These are phyloP conservation scores for Phoma herbarum DNA, from an alignment of 2,329 filamentous ascomycete genomes.

Conservation along the genomic window DNA sequence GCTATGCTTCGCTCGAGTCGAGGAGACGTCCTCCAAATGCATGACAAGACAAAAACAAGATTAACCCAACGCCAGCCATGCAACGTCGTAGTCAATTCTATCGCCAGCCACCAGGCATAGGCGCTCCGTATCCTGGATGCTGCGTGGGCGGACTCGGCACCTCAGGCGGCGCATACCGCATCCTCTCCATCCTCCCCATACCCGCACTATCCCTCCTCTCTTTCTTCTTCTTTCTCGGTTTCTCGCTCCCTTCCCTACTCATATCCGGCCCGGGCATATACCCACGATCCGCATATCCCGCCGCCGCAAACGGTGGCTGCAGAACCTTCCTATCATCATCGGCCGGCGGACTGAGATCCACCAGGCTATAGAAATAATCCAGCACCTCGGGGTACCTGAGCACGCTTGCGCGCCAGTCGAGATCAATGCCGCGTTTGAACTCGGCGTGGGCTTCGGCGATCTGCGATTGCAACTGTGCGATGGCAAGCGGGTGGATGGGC, in stretches of 20 bases:
- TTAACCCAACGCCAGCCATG: constrained; percentile 24
- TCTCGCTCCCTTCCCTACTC: constrained; percentile 37
- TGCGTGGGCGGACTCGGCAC: constrained; percentile 49
- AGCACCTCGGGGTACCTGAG: constrained; percentile 81
- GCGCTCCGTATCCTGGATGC: constrained; percentile 34
- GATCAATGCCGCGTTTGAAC: constrained; percentile 77
- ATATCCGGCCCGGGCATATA: constrained; percentile 33
- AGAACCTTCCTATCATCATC: constrained; percentile 57
- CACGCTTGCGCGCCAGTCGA: constrained; percentile 79
- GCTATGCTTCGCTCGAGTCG: constrained; percentile 38
- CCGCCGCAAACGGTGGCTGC: constrained; percentile 51
- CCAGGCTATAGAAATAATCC: constrained; percentile 79
- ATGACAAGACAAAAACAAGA: background rate
- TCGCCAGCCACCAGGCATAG: constrained; percentile 30
- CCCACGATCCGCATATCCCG: constrained; percentile 50
- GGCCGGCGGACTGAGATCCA: constrained; percentile 70
- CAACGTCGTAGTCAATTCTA: constrained; percentile 7
- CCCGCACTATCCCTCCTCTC: constrained; percentile 43
- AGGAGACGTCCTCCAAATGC: constrained; percentile 18
- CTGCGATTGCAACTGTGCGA: constrained; percentile 58
- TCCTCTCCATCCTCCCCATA: constrained; percentile 37
- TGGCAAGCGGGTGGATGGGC: constrained; percentile 53
- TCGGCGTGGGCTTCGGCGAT: constrained; percentile 70
- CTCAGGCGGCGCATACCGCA: constrained; percentile 35
- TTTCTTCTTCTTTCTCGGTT: constrained; percentile 50